Evolutionary conservation across 257 asterid genomes (phyloP), one percentile per base, ranked within the genome.

Genomic region (Rhazya stricta): DNA sequence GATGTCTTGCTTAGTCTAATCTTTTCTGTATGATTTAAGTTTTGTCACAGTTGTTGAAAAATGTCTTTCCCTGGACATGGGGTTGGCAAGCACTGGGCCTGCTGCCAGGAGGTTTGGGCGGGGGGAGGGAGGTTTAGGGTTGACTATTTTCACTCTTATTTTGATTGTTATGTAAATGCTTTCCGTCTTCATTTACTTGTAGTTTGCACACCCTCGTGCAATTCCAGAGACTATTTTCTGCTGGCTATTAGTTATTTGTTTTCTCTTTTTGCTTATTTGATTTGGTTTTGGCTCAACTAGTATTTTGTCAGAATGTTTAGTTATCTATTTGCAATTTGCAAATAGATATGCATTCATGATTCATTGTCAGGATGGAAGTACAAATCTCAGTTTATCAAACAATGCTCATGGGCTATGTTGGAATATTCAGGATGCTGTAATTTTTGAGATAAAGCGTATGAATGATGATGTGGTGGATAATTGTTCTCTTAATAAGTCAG

Each of bases 401-500:
- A 30, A 32, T 6, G 18, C 83, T 85, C 81, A 82, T 82, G 74
- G 60, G 72, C 77, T 76, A 81, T 68, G 72, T 58, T 68, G 76
- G 83, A 48, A 76, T 37, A 30, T 81, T 74, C 77, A 95, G 99
- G 99, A 95, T 81, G 97, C 96, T 61, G 69, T 89, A 78, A 90
- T 92, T 85, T 80, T 67, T 32, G 97, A 95, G 86, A 84, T 95
- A 78, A 91, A 89, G 88, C 89, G 78, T 46, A 79, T 92, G 96
- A 91, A 95, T 67, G 92, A 94, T 70, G 97, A 91, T 34, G 90
- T 86, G 56, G 72, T 78, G 69, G 88, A 87, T 86, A 83, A 79
- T 84, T 61, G 78, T 84, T 81, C 93, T 71, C 88, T 89, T 68
- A 88, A 92, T 83, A 96, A 89, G 60, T 87, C 91, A 1, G 98